These are phyloP conservation scores for Crithidia acanthocephali DNA, from an alignment of 208 protist genomes.

Conservation along the genomic window DNA sequence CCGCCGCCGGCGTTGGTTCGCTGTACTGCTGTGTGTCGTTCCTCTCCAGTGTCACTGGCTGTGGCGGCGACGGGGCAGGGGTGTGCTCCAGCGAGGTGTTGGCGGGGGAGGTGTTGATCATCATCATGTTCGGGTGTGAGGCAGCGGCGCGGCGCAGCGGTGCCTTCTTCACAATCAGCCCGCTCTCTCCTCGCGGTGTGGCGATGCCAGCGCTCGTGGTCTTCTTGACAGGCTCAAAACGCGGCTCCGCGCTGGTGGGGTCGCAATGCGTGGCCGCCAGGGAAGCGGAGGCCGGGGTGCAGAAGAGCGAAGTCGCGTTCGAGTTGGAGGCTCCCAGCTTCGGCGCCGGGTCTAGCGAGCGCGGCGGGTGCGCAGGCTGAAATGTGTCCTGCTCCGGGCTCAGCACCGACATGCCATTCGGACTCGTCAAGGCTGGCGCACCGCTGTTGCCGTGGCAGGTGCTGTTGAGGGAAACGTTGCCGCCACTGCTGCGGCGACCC, in stretches of 20 bases:
- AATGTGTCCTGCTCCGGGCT: background rate
- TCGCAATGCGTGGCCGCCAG: background rate
- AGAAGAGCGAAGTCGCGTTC: constrained; percentile 1
- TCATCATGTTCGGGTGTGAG: constrained; percentile 3
- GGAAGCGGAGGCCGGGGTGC: background rate
- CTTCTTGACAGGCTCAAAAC: background rate
- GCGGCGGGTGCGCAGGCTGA: background rate
- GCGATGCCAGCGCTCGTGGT: background rate
- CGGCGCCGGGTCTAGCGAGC: background rate
- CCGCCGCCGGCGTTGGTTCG: background rate
- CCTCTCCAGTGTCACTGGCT: background rate
- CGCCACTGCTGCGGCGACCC: background rate
- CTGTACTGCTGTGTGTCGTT: background rate
- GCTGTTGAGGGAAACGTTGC: constrained; percentile 1
- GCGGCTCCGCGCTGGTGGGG: background rate
- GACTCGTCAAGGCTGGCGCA: background rate
- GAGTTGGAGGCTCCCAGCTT: background rate
- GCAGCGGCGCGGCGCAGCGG: constrained; percentile 3
- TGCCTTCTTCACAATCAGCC: background rate
- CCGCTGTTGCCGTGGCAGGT: background rate
- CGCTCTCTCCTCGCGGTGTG: background rate
- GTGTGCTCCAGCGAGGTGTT: constrained; percentile 1
- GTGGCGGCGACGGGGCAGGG: background rate
- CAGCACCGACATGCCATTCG: background rate
- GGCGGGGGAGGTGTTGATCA: constrained; percentile 1